Evolutionary conservation across 805 yeast genomes (phyloP), one percentile per base, ranked within the genome.

Genomic region (Zygosaccharomyces pseudorouxii): DNA sequence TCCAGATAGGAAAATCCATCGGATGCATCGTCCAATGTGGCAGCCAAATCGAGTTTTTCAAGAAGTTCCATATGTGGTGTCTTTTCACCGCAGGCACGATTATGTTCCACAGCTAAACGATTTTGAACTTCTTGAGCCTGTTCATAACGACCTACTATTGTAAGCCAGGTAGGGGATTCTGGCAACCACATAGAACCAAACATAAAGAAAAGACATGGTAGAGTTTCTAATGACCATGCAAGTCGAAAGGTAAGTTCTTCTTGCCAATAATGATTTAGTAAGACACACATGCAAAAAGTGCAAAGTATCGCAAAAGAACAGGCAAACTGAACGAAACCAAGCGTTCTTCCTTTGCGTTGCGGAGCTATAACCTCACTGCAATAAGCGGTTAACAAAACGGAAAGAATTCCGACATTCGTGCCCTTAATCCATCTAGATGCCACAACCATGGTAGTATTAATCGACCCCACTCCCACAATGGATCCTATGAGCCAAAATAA

Each of bases 91-190:
- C 41, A 38, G 22, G 16, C 33, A 9, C 48, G 41, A 43, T 54
- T 42, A 53, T 53, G 33, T 30, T 23, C 55, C 52, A 31, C 54
- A 51, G 38, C 68, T 53, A 59, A 73, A 60, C 49, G 72, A 60
- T 49, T 71, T 66, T 42, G 62, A 12, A 65, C 53, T 2, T 52
- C 53, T 36, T 71, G 65, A 11, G 77, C 76, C 42, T 68, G 64
- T 2, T 48, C 47, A 73, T 76, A 75, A 41, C 54, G 27, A 6
- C 66, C 65, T 20, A 50, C 55, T 3, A 54, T 18, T 0, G 75
- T 75, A 38, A 77, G 68, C 83, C 83, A 80, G 53, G 78, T 73
- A 2, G 85, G 84, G 3, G 84, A 77, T 56, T 81, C 85, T 3
- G 63, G 58, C 29, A 56, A 31, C 52, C 53, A 57, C 11, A 49